Evolutionary conservation across 441 rosid species (phyloP).

Genomic region (Theobroma grandiflorum): DNA sequence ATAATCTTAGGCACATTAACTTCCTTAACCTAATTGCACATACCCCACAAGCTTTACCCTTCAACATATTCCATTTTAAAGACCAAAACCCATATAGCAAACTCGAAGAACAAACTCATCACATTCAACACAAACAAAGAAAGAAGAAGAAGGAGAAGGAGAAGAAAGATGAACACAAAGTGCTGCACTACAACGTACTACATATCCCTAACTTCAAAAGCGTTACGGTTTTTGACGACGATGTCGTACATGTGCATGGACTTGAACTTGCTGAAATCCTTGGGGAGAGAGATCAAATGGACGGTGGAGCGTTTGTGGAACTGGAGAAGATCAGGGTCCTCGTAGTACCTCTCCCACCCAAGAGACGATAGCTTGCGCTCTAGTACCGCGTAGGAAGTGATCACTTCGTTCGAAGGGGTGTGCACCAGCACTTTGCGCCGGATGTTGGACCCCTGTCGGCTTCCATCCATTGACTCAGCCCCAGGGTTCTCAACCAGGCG

Average conservation of each 20-base stretch:
- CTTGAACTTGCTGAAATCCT: constrained; percentile 69
- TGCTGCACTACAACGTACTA: constrained; percentile 10
- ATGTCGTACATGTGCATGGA: constrained; percentile 86
- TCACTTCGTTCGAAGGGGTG: constrained; percentile 62
- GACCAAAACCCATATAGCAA: neutral
- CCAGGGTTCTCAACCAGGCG: constrained; percentile 69
- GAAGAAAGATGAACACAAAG: no score
- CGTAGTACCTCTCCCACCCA: constrained; percentile 86
- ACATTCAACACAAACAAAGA: neutral
- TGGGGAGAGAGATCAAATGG: constrained; percentile 83
- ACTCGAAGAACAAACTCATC: neutral
- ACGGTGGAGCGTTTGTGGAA: constrained; percentile 74
- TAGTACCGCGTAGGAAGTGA: constrained; percentile 64
- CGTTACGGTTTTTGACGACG: constrained; percentile 76
- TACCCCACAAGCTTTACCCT: constrained; percentile 10
- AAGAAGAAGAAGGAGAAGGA: neutral
- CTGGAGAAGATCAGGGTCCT: constrained; percentile 71
- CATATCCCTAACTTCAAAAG: constrained; percentile 76
- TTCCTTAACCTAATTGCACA: constrained; percentile 4
- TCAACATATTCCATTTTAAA: neutral
- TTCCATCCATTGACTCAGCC: constrained; percentile 40
- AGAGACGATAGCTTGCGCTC: constrained; percentile 60
- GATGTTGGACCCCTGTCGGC: constrained; percentile 27
- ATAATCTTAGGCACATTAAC: neutral
- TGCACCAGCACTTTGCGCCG: constrained; percentile 67